Conservation (phyloP, 805 yeast species). For the Nakazawaea anatomiae region DNA sequence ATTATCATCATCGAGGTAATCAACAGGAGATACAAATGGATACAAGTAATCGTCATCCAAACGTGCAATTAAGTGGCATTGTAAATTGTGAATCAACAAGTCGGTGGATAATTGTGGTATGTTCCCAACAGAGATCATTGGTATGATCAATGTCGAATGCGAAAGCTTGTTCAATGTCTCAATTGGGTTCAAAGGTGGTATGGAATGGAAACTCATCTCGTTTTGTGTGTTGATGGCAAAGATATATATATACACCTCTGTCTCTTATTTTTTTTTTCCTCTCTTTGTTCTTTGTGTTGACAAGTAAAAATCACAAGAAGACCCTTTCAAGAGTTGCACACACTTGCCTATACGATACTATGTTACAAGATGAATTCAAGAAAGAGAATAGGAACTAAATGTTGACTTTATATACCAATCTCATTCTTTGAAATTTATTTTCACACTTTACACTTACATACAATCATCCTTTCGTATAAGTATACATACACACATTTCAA, state of each 20-base stretch:
- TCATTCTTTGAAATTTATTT: too few relatives aligned
- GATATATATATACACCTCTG: too few relatives aligned
- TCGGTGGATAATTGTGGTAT: constrained; percentile 82
- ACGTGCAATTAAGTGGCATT: constrained; percentile 43
- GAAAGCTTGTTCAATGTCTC: constrained; percentile 16
- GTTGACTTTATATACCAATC: background rate
- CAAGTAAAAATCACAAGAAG: too few relatives aligned
- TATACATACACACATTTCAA: background rate
- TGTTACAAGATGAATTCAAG: too few relatives aligned
- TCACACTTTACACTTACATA: too few relatives aligned
- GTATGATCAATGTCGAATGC: constrained; percentile 52
- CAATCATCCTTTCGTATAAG: background rate
- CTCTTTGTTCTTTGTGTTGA: too few relatives aligned
- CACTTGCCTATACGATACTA: too few relatives aligned
- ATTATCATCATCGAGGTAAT: constrained; percentile 26
- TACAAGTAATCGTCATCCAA: constrained; percentile 59
- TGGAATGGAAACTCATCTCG: constrained; percentile 25
- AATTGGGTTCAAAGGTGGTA: constrained; percentile 16
- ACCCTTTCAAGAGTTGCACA: too few relatives aligned
- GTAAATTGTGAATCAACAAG: constrained; percentile 59
- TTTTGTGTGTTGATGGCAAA: constrained; percentile 13
- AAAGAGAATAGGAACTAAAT: too few relatives aligned
- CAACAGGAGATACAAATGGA: constrained; percentile 83
- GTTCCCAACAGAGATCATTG: constrained; percentile 82
- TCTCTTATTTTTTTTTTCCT: too few relatives aligned